Conservation (phyloP, 2,329 filamentous ascomycete species). For the Beauveria asiatica region DNA sequence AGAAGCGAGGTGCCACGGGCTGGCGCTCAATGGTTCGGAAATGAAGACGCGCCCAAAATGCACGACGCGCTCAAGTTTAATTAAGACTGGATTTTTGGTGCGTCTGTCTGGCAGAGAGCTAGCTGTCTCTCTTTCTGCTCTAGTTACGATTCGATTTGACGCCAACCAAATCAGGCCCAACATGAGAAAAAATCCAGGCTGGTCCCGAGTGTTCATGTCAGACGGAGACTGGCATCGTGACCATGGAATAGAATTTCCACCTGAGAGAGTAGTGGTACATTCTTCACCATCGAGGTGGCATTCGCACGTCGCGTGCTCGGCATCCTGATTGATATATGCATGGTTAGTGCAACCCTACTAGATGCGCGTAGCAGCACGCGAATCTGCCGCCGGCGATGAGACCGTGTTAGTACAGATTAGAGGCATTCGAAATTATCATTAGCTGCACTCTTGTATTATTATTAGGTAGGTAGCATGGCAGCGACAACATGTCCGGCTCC, state of each 20-base stretch:
- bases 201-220: neutral
- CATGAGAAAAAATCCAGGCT: too few species aligned
- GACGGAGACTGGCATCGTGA: neutral
- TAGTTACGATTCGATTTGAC: too few species aligned
- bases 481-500: neutral
- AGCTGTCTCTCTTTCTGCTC: neutral
- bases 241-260: neutral
- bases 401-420: neutral
- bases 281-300: neutral
- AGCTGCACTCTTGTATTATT: neutral
- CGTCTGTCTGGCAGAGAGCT: neutral
- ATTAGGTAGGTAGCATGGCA: neutral
- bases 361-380: conserved; percentile 5
- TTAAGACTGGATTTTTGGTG: neutral
- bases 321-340: neutral
- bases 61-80: conserved; percentile 4
- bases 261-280: neutral
- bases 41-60: neutral
- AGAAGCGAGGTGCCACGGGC: neutral
- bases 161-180: too few species aligned
- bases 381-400: conserved; percentile 4
- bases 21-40: neutral
- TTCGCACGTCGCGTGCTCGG: conserved; percentile 3
- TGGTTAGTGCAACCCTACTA: neutral
- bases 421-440: neutral